These are phyloP conservation scores for Dendrobium catenatum DNA, from an alignment of 106 monocot genomes.

Conservation along the genomic window DNA sequence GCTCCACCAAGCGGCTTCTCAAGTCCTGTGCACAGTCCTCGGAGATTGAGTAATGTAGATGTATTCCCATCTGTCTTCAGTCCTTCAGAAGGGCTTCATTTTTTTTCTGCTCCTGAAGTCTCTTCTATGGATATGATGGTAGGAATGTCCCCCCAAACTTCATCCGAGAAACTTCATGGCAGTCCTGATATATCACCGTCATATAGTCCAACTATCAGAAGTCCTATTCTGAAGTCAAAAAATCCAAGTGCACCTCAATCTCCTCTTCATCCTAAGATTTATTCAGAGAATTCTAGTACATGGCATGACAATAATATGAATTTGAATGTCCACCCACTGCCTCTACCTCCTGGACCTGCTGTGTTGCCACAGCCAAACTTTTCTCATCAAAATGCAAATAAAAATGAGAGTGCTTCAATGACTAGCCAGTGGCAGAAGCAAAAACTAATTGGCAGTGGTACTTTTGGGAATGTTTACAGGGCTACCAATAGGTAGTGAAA, in stretches of 20 bases:
- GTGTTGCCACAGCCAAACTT: slow-evolving; percentile 23
- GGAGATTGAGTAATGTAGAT: slow-evolving; percentile 40
- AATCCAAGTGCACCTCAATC: slow-evolving; percentile 65
- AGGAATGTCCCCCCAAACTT: slow-evolving; percentile 25
- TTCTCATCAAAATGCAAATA: slow-evolving; percentile 26
- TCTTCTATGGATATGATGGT: slow-evolving; percentile 33
- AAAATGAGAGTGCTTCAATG: slow-evolving; percentile 35
- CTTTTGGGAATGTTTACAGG: slow-evolving; percentile 85
- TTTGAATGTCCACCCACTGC: slow-evolving; percentile 63
- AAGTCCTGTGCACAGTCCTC: slow-evolving; percentile 75
- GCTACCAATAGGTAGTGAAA: slow-evolving; percentile 61
- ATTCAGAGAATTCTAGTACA: slow-evolving; percentile 26
- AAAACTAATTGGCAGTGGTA: slow-evolving; percentile 85
- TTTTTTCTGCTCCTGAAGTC: slow-evolving; percentile 38
- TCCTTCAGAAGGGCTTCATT: slow-evolving; percentile 25
- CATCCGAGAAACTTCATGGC: slow-evolving; percentile 27
- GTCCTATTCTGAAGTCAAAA: slow-evolving; percentile 38
- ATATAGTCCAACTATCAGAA: slow-evolving; percentile 40
- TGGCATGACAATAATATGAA: slow-evolving; percentile 36
- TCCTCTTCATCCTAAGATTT: slow-evolving; percentile 53
- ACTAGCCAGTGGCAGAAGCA: slow-evolving; percentile 79
- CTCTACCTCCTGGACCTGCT: slow-evolving; percentile 69
- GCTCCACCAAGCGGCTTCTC: slow-evolving; percentile 70
- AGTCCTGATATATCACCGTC: slow-evolving; percentile 42
- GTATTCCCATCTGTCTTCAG: slow-evolving; percentile 21